Conservation (phyloP, 129 eudicot genomes). For the Saussurea involucrata region DNA sequence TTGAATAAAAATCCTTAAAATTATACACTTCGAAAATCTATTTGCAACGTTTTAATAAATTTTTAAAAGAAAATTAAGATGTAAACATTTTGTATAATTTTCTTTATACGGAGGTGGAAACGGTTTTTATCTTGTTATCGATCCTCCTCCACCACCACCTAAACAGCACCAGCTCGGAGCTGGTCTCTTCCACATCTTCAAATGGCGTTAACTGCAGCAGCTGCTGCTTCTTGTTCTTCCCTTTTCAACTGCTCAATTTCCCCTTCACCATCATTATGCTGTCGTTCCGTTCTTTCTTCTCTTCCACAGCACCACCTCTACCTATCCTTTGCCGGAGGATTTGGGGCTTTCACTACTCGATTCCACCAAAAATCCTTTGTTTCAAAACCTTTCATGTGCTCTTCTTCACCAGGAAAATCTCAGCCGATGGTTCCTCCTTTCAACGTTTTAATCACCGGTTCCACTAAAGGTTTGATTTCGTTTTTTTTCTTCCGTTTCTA, state of each 20-base stretch:
- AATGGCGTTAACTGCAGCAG: conserved; percentile 27
- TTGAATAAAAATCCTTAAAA: no score
- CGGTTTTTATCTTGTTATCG: conserved; percentile 16
- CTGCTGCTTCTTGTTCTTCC: neutral
- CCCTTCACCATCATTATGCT: neutral
- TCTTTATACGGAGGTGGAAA: neutral
- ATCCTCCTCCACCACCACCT: conserved; percentile 9
- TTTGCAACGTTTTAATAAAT: no score
- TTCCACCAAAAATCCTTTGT: conserved; percentile 1
- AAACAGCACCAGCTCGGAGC: conserved; percentile 20
- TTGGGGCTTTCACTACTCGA: neutral
- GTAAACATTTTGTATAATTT: no score
- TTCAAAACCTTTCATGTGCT: conserved; percentile 9
- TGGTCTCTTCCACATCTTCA: conserved; percentile 3
- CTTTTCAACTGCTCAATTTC: neutral
- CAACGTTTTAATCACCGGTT: conserved; percentile 84
- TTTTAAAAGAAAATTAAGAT: no score
- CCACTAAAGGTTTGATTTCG: conserved; percentile 61
- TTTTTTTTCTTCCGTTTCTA: neutral
- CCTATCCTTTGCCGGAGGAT: conserved; percentile 2
- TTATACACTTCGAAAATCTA: no score
- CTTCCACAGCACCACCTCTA: conserved; percentile 1
- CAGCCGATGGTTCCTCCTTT: conserved; percentile 88
- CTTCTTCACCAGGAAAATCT: neutral
- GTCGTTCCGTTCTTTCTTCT: conserved; percentile 13